Conservation (phyloP, 306 rosid species). For the Pueraria montana region DNA sequence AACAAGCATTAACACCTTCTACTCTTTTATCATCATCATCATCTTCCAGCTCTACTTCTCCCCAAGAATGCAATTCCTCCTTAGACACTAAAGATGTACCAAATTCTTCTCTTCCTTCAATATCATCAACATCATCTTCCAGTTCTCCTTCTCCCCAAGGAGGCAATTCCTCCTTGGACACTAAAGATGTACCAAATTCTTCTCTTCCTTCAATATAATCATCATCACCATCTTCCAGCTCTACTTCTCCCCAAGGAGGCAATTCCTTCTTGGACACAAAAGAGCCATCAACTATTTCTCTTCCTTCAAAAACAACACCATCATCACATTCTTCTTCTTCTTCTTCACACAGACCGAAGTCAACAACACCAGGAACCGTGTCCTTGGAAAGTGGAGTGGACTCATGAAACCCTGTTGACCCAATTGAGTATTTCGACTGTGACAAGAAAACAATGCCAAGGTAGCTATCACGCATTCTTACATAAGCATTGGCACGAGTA, state of each 20-base stretch:
- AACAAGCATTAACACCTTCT: constrained; percentile 24
- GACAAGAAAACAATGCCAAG: constrained; percentile 50
- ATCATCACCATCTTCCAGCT: constrained; percentile 36
- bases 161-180: constrained; percentile 52
- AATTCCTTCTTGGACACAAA: constrained; percentile 47
- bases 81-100: too few species aligned
- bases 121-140: constrained; percentile 31
- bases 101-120: too few species aligned
- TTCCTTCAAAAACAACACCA: constrained; percentile 42
- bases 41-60: constrained; percentile 47
- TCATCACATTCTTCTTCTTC: constrained; percentile 46
- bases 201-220: constrained; percentile 45
- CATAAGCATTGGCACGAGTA: constrained; percentile 28
- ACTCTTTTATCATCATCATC: constrained; percentile 46
- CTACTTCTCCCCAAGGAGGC: constrained; percentile 65
- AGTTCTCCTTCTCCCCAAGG: constrained; percentile 40
- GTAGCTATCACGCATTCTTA: neutral
- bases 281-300: constrained; percentile 41
- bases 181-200: constrained; percentile 43
- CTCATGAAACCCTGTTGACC: constrained; percentile 49
- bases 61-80: constrained; percentile 37
- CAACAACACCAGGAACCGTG: constrained; percentile 48
- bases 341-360: constrained; percentile 42
- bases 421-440: constrained; percentile 48
- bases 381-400: constrained; percentile 41